Conservation (phyloP, 2,329 filamentous ascomycete genomes). For the Aspergillus felis region DNA sequence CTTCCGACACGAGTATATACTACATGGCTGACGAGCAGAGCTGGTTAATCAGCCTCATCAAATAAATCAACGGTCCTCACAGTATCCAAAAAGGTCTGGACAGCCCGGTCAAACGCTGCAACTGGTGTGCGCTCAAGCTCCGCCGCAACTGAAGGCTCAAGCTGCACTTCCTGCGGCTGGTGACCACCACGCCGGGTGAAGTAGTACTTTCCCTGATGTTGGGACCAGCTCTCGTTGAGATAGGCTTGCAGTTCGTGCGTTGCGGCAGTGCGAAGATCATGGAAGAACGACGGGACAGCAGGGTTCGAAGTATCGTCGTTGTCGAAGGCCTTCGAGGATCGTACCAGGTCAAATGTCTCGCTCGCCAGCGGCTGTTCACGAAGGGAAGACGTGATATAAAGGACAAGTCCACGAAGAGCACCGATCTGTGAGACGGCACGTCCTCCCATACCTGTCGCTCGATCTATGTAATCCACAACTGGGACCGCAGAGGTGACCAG, state of each 20-base stretch:
- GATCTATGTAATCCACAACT: conserved; percentile 47
- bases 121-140: conserved; percentile 18
- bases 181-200: conserved; percentile 43
- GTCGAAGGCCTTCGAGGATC: not conserved
- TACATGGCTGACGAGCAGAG: not conserved
- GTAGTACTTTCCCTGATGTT: conserved; percentile 43
- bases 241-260: conserved; percentile 42
- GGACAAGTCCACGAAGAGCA: conserved; percentile 39
- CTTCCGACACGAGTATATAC: not conserved
- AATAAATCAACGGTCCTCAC: conserved; percentile 12
- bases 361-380: conserved; percentile 14
- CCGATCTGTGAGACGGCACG: conserved; percentile 30
- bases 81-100: conserved; percentile 7
- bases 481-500: conserved; percentile 40
- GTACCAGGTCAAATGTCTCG: conserved; percentile 3
- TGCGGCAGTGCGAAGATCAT: conserved; percentile 29
- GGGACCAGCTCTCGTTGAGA: conserved; percentile 46
- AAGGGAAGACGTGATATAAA: conserved; percentile 30
- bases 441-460: conserved; percentile 24
- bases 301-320: conserved; percentile 1
- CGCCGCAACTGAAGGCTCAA: conserved; percentile 28
- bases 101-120: conserved; percentile 21
- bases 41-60: not conserved
- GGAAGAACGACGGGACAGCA: conserved; percentile 13
- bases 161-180: conserved; percentile 41